Base-by-base conservation (phyloP, 495 filamentous ascomycete species). In the Daldinia loculata region DNA sequence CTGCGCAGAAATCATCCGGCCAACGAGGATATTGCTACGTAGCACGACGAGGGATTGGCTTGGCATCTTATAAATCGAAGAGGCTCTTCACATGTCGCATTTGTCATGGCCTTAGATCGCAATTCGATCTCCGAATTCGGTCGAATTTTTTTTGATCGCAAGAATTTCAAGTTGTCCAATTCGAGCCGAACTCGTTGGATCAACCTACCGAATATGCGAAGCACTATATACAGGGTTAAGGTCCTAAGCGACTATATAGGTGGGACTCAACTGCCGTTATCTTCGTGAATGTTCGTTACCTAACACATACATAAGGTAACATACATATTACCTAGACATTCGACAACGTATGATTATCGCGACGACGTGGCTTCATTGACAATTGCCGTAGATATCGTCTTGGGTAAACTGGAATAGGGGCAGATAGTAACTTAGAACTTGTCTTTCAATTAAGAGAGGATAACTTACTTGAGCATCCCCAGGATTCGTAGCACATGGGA, bases 11-110 rank as follows among this genome's bases (percentile, higher is more conserved):
- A 55, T 63, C 61, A 63, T 48, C 67, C 67, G 67, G 61, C 61
- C 61, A 60, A 38, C 4, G 3, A 56, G 53, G 63, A 53, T 30
- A 48, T 32, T 71, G 43, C 58, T 57, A 71, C 68, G 63, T 71
- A 71, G 32, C 68, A 70, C 56, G 32, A 39, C 61, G 14, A 41
- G 14, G 43, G 32, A 32, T 19, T 22, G 36, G 51, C 69, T 71
- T 71, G 69, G 69, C 69, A 51, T 59, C 63, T 67, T 71, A 71
- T 67, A 71, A 71, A 71, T 71, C 63, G 63, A 60, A 62, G 69
- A 67, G 63, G 58, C 69, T 71, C 69, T 71, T 66, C 69, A 71
- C 63, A 67, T 62, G 63, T 71, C 59, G 63, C 58, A 71, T 71
- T 71, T 71, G 69, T 71, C 63, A 71, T 57, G 29, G 48, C n/a